phyloP scores from a whole-genome alignment of 805 yeast species.

The Yueomyces sp. region DNA sequence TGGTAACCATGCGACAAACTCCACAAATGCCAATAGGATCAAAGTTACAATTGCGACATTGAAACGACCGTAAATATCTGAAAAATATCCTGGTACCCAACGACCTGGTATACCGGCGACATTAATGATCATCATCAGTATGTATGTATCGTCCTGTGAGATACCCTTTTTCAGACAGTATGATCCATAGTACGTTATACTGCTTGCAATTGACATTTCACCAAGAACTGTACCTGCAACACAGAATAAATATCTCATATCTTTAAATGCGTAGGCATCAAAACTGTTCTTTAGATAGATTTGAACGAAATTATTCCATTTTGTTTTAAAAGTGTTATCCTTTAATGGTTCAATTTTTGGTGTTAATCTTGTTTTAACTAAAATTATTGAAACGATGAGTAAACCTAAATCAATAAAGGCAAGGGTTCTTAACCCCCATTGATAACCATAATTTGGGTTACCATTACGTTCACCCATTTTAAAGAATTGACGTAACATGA shows the following conservation, averaged over 20 bases:
- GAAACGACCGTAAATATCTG: conserved; percentile 38
- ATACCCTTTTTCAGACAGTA: conserved; percentile 36
- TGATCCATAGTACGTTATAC: conserved; percentile 37
- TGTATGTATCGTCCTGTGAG: conserved; percentile 26
- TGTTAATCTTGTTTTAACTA: conserved; percentile 31
- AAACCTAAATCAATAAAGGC: conserved; percentile 32
- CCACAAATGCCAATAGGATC: conserved; percentile 17
- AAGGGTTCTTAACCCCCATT: conserved; percentile 43
- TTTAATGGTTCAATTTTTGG: conserved; percentile 15
- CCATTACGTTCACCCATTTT: conserved; percentile 13
- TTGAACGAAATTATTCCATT: conserved; percentile 11
- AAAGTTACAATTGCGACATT: conserved; percentile 33
- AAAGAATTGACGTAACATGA: conserved; percentile 35
- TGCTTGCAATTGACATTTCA: conserved; percentile 32
- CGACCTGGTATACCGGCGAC: conserved; percentile 31
- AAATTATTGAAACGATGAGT: conserved; percentile 19
- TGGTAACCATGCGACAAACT: conserved; percentile 28
- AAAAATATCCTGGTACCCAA: conserved; percentile 30
- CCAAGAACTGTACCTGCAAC: conserved; percentile 33
- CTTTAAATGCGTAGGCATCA: conserved; percentile 29
- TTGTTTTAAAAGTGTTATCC: conserved; percentile 17
- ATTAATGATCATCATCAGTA: conserved; percentile 34
- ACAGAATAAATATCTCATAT: conserved; percentile 30
- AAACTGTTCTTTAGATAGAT: conserved; percentile 20
- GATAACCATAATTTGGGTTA: conserved; percentile 27